phyloP scores from a whole-genome alignment of 2,329 filamentous ascomycete species.

The Escovopsis weberi region DNA sequence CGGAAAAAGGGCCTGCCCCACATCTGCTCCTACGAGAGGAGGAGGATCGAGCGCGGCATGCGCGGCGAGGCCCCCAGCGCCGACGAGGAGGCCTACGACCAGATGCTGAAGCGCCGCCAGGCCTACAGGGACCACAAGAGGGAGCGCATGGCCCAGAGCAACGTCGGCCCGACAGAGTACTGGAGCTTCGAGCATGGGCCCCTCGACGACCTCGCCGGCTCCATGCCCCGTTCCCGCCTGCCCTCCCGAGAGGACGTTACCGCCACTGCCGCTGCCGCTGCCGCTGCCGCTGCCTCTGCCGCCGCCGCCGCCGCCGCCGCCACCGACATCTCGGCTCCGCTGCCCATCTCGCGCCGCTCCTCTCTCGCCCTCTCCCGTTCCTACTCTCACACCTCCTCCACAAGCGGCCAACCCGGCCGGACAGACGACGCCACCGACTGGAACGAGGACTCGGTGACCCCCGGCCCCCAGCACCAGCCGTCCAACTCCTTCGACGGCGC shows the following conservation, averaged over 20 bases:
- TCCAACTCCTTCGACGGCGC: slow-evolving; percentile 18
- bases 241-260: slow-evolving; percentile 26
- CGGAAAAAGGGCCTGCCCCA: slow-evolving; percentile 74
- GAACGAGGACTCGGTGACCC: slow-evolving; percentile 41
- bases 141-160: slow-evolving; percentile 35
- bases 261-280: slow-evolving; percentile 19
- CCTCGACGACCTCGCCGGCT: slow-evolving; percentile 33
- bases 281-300: slow-evolving; percentile 20
- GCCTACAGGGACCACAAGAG: slow-evolving; percentile 42
- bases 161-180: slow-evolving; percentile 42
- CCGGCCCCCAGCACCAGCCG: slow-evolving; percentile 35
- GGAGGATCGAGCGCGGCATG: slow-evolving; percentile 61
- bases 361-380: slow-evolving; percentile 34
- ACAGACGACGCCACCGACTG: slow-evolving; percentile 20
- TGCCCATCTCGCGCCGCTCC: slow-evolving; percentile 24
- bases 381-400: slow-evolving; percentile 30
- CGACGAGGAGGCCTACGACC: slow-evolving; percentile 46
- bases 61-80: slow-evolving; percentile 41
- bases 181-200: slow-evolving; percentile 79
- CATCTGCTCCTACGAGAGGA: slow-evolving; percentile 70
- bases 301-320: slow-evolving; percentile 17
- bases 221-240: slow-evolving; percentile 27
- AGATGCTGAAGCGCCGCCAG: slow-evolving; percentile 43
- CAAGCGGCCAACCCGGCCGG: slow-evolving; percentile 15
- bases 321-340: slow-evolving; percentile 21